phyloP scores from a whole-genome alignment of 1,284 basidiomycete genomes.

The Puccinia polysora region DNA sequence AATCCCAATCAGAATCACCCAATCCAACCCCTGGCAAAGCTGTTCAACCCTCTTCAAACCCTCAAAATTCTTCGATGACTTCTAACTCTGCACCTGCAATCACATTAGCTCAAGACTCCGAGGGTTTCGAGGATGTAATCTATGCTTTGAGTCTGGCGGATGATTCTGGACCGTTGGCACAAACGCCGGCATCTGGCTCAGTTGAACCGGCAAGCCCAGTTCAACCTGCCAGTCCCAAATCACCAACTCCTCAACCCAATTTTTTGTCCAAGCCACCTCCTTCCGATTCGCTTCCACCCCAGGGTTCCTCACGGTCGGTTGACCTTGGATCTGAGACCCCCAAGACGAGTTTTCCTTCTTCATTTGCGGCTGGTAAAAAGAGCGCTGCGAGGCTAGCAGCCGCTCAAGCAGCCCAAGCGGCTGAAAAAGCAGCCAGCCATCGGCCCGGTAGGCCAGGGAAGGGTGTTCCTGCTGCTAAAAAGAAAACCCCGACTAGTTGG shows the following conservation, averaged over 20 bases:
- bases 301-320: neutral
- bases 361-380: conserved; percentile 47
- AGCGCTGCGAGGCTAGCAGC: conserved; percentile 47
- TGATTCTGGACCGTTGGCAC: neutral
- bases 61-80: neutral
- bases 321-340: conserved; percentile 37
- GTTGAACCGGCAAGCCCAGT: neutral
- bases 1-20: neutral
- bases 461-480: neutral
- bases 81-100: neutral
- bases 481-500: conserved; percentile 1
- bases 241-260: neutral
- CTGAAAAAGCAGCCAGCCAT: conserved; percentile 45
- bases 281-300: neutral
- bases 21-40: neutral
- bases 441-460: conserved; percentile 44
- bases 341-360: conserved; percentile 44
- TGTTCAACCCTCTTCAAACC: neutral
- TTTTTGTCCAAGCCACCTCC: conserved; percentile 28
- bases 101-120: neutral
- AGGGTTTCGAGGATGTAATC: conserved; percentile 28
- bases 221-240: neutral
- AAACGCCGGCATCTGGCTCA: neutral
- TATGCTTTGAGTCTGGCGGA: conserved; percentile 37
- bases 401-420: conserved; percentile 46